phyloP scores from a whole-genome alignment of 495 filamentous ascomycete genomes.

The Podospora pseudocomata region DNA sequence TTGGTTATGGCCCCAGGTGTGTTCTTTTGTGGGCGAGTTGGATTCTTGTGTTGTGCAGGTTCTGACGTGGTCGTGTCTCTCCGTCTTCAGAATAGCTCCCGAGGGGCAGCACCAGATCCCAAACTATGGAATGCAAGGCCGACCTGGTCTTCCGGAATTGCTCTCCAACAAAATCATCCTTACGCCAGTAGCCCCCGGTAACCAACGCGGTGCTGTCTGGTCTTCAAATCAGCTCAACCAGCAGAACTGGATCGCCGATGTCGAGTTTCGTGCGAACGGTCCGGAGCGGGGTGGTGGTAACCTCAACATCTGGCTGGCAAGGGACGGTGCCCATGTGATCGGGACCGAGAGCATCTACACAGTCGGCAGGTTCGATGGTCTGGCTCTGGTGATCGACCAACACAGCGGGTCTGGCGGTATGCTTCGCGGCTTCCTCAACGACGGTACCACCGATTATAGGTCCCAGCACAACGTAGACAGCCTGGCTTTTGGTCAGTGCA shows the following conservation, averaged over 20 bases:
- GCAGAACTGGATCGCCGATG: conserved; percentile 71
- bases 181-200: conserved; percentile 84
- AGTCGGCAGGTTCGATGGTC: conserved; percentile 75
- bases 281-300: conserved; percentile 84
- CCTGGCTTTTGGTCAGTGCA: conserved; percentile 90
- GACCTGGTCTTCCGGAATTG: conserved; percentile 65
- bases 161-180: conserved; percentile 90
- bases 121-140: conserved; percentile 65
- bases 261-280: conserved; percentile 84
- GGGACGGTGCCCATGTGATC: conserved; percentile 61
- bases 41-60: neutral
- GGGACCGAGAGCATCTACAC: conserved; percentile 78
- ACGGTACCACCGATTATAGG: conserved; percentile 78
- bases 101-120: conserved; percentile 37
- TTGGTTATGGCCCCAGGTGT: conserved; percentile 68
- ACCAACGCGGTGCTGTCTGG: conserved; percentile 81
- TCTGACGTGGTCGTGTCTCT: neutral
- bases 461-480: conserved; percentile 73
- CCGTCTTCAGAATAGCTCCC: conserved; percentile 39
- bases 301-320: conserved; percentile 88
- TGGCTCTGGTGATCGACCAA: conserved; percentile 82
- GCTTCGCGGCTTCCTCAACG: conserved; percentile 89
- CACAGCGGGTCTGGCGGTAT: conserved; percentile 79
- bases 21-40: neutral
- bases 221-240: conserved; percentile 59